phyloP scores from a whole-genome alignment of 2,329 filamentous ascomycete genomes.

The Cladorrhinum sp. region DNA sequence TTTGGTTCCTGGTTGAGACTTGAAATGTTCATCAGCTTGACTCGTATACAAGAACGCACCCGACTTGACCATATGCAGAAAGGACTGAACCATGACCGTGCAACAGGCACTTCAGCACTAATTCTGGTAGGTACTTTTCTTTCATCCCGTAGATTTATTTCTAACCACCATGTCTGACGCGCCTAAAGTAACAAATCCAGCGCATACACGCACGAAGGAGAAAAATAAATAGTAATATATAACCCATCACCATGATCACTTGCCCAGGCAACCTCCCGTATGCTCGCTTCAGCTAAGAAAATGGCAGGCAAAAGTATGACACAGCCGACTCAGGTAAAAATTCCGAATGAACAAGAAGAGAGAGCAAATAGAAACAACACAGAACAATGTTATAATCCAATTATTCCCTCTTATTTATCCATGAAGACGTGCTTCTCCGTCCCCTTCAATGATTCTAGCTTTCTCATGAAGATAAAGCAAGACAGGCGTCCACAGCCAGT shows the following conservation, averaged over 20 bases:
- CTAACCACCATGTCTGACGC: too few relatives aligned
- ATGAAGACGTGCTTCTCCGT: not conserved
- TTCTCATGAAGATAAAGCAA: conserved; percentile 58
- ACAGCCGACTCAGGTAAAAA: not conserved
- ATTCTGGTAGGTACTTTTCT: too few relatives aligned
- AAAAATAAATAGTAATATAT: conserved; percentile 14
- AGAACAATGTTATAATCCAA: not conserved
- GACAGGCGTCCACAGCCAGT: conserved; percentile 79
- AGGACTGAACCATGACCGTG: too few relatives aligned
- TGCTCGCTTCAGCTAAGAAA: conserved; percentile 11
- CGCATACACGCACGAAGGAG: conserved; percentile 6
- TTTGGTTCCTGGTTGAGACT: too few relatives aligned
- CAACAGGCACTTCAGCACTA: too few relatives aligned
- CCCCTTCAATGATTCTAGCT: not conserved
- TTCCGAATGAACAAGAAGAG: not conserved
- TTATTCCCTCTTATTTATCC: not conserved
- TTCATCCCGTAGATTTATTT: too few relatives aligned
- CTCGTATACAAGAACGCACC: too few relatives aligned
- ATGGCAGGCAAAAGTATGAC: not conserved
- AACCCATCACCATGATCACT: not conserved
- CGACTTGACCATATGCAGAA: too few relatives aligned
- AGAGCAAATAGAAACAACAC: not conserved
- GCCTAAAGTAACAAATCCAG: conserved; percentile 1
- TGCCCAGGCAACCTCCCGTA: conserved; percentile 4
- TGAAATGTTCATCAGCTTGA: too few relatives aligned